A percentile compares a stretch with the other conserved stretches of the same genome.
Evolutionary conservation across 2,329 filamentous ascomycete genomes (phyloP).

Genomic region (Raffaelea arxii): DNA sequence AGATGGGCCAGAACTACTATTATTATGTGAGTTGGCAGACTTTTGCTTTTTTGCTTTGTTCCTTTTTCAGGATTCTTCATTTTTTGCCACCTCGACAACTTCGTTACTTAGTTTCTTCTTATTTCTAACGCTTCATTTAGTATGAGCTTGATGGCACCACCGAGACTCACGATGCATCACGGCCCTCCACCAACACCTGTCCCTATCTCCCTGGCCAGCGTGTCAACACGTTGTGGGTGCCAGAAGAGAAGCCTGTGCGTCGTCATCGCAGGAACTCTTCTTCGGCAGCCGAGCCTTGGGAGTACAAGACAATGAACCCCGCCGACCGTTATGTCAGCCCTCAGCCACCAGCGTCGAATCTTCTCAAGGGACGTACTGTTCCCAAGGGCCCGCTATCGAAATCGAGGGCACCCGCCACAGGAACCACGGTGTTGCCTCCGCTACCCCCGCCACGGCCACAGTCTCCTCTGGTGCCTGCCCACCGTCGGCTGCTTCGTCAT

Average conservation of each 20-base stretch:
- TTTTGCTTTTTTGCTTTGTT: slow-evolving; percentile 2
- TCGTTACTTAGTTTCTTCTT: slow-evolving; percentile 2
- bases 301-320: slow-evolving; percentile 68
- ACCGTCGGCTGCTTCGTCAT: slow-evolving; percentile 16
- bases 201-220: slow-evolving; percentile 81
- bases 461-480: background rate
- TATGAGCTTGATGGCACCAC: slow-evolving; percentile 73
- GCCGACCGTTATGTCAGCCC: slow-evolving; percentile 66
- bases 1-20: slow-evolving; percentile 90
- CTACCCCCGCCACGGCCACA: slow-evolving; percentile 18
- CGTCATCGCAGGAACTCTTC: slow-evolving; percentile 56
- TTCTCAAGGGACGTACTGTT: slow-evolving; percentile 19
- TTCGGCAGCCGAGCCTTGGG: slow-evolving; percentile 45
- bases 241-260: slow-evolving; percentile 53
- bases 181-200: slow-evolving; percentile 68
- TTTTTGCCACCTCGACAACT: too few relatives aligned
- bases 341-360: slow-evolving; percentile 45
- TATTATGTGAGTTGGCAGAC: slow-evolving; percentile 64
- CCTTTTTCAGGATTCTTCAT: too few relatives aligned
- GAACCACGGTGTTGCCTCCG: background rate
- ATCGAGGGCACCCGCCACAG: background rate
- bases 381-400: slow-evolving; percentile 17
- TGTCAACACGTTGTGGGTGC: slow-evolving; percentile 77
- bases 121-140: slow-evolving; percentile 32
- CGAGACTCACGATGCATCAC: slow-evolving; percentile 64